A percentile compares a stretch with the other conserved stretches of the same genome.
Evolutionary conservation across 768 basidiomycete species (phyloP).

Genomic region (Phlebiopsis flavidoalba): DNA sequence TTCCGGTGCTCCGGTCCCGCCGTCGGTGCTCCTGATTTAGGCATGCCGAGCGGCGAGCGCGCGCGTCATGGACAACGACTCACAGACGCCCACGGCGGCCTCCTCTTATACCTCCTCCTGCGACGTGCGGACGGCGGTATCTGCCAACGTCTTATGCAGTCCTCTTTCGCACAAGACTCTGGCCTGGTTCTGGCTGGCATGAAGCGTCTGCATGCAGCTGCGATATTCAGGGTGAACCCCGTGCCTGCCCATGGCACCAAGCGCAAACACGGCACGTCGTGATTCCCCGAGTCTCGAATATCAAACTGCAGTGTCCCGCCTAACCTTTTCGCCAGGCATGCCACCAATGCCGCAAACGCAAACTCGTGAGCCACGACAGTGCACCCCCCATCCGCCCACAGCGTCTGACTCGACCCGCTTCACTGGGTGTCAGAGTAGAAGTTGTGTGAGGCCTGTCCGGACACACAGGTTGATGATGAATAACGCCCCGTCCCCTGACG

Average conservation of each 20-base stretch:
- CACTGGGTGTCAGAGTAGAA: no score
- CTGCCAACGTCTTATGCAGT: background rate
- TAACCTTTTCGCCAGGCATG: conserved; percentile 7
- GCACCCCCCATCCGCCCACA: background rate
- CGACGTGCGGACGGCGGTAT: background rate
- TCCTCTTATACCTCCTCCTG: background rate
- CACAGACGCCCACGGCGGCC: background rate
- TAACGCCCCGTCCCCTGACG: no score
- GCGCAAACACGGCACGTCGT: conserved; percentile 28
- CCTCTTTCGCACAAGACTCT: background rate
- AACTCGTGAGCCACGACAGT: conserved; percentile 7
- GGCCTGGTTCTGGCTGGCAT: background rate
- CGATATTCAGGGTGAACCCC: conserved; percentile 1
- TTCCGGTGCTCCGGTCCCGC: no score
- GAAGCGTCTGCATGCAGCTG: background rate
- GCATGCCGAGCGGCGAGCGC: no score
- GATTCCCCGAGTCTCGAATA: no score
- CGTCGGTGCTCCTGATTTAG: no score
- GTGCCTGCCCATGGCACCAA: conserved; percentile 16
- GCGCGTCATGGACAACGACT: no score
- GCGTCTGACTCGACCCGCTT: background rate
- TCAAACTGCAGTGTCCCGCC: background rate
- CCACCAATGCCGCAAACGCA: conserved; percentile 16
- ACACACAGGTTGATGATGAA: no score
- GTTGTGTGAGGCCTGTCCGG: no score